Conservation (phyloP, 306 rosid species). For the Nissolia schottii region DNA sequence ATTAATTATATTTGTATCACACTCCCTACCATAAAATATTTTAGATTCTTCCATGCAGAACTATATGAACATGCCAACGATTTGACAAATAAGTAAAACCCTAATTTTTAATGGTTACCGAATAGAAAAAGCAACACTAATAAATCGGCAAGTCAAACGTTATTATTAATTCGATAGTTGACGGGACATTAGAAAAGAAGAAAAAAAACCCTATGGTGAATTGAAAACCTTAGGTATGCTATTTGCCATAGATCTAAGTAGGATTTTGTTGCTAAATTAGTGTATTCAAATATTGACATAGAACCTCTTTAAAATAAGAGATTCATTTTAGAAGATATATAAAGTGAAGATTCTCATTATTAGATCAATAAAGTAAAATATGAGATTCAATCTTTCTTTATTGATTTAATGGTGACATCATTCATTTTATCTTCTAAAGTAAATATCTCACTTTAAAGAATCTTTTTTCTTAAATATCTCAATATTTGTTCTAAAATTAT, state of each 20-base stretch:
- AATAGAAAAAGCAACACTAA: not conserved
- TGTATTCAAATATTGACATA: too few relatives aligned
- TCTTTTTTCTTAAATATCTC: not conserved
- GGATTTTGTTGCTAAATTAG: not conserved
- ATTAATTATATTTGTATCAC: too few relatives aligned
- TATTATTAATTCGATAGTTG: not conserved
- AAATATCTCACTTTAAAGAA: too few relatives aligned
- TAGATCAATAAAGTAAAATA: too few relatives aligned
- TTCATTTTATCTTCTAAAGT: too few relatives aligned
- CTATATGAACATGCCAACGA: not conserved
- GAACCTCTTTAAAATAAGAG: too few relatives aligned
- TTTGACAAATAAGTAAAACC: not conserved
- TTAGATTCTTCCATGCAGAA: not conserved
- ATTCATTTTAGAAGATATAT: too few relatives aligned
- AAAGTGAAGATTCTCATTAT: too few relatives aligned
- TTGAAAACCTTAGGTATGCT: not conserved
- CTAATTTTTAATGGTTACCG: not conserved
- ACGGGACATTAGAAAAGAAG: too few relatives aligned
- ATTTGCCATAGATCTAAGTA: not conserved
- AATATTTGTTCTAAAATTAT: not conserved
- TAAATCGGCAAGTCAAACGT: not conserved
- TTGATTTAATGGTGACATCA: too few relatives aligned
- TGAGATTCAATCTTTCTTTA: too few relatives aligned
- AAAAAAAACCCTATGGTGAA: not conserved
- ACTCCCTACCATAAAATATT: not conserved